phyloP scores from a whole-genome alignment of 1,284 basidiomycete genomes.

The Volvariella volvacea region DNA sequence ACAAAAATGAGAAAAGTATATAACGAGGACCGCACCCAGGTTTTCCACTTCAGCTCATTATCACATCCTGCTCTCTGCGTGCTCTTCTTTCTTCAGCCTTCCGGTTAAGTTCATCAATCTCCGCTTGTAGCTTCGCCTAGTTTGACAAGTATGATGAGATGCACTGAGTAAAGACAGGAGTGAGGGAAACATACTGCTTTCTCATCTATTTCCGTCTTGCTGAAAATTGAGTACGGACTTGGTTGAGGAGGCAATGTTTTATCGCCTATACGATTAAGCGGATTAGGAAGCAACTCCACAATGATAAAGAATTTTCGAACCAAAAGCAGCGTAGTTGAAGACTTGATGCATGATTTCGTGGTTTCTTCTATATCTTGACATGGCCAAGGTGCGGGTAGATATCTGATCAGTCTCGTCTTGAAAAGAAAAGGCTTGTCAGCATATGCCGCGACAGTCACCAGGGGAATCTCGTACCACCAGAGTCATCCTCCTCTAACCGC shows the following conservation, averaged over 20 bases:
- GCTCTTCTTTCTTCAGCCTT: constrained; percentile 24
- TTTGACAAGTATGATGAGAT: constrained; percentile 7
- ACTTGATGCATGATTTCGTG: constrained; percentile 79
- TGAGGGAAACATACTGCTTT: constrained; percentile 40
- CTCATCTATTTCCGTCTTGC: constrained; percentile 49
- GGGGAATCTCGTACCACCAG: constrained; percentile 38
- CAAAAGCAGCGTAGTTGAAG: constrained; percentile 63
- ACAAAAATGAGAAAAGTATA: too few species aligned
- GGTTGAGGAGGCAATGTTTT: constrained; percentile 31
- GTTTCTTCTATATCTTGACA: constrained; percentile 68
- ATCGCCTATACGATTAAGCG: constrained; percentile 30
- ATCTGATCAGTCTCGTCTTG: constrained; percentile 66
- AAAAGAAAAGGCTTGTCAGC: background rate
- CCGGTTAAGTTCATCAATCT: constrained; percentile 39
- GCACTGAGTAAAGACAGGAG: background rate
- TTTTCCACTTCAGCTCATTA: too few species aligned
- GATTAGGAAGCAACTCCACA: background rate
- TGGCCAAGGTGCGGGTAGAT: constrained; percentile 62
- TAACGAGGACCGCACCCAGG: too few species aligned
- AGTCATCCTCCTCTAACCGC: constrained; percentile 59
- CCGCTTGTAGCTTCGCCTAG: constrained; percentile 40
- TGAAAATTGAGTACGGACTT: constrained; percentile 53
- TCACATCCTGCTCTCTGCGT: background rate
- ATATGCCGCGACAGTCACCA: background rate
- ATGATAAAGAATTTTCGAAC: constrained; percentile 28